These are phyloP conservation scores for Phanerochaete sordida DNA, from an alignment of 768 basidiomycete species.

Conservation along the genomic window DNA sequence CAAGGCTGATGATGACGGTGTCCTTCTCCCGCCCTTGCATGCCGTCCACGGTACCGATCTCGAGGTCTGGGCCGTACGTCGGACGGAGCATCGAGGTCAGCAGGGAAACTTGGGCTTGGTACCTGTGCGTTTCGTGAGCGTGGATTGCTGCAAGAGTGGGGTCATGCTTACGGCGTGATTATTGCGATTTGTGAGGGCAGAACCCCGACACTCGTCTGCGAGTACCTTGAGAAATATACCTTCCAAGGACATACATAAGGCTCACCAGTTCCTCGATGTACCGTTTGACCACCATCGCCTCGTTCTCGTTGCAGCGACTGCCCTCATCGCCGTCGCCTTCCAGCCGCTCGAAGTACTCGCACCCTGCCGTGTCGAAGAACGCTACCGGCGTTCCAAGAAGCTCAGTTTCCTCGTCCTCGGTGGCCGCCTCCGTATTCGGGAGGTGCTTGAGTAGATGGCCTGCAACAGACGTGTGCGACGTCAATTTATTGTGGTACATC, in stretches of 20 bases:
- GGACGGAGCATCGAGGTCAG: conserved; percentile 76
- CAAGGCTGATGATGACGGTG: conserved; percentile 87
- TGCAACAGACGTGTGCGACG: conserved; percentile 68
- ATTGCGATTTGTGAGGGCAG: conserved; percentile 74
- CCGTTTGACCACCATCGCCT: conserved; percentile 77
- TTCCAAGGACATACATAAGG: not conserved
- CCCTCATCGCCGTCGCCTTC: conserved; percentile 85
- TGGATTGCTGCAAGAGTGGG: not conserved
- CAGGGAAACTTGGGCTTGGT: conserved; percentile 92
- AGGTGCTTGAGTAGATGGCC: conserved; percentile 71
- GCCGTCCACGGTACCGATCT: conserved; percentile 94
- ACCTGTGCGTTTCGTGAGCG: conserved; percentile 41
- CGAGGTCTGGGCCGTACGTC: conserved; percentile 61
- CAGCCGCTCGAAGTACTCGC: conserved; percentile 85
- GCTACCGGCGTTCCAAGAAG: conserved; percentile 73
- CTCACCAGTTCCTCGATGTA: conserved; percentile 82
- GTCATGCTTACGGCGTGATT: conserved; percentile 70
- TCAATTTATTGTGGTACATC: conserved; percentile 71
- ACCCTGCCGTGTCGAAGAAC: conserved; percentile 93
- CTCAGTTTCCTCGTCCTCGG: conserved; percentile 71
- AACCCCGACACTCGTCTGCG: conserved; percentile 59
- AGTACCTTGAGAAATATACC: not conserved
- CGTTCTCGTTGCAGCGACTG: conserved; percentile 92
- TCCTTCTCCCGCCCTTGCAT: conserved; percentile 98
- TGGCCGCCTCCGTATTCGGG: conserved; percentile 44